Evolutionary conservation across 371 early-diverging fungal genomes (phyloP).

Genomic region (Mucor sp.): DNA sequence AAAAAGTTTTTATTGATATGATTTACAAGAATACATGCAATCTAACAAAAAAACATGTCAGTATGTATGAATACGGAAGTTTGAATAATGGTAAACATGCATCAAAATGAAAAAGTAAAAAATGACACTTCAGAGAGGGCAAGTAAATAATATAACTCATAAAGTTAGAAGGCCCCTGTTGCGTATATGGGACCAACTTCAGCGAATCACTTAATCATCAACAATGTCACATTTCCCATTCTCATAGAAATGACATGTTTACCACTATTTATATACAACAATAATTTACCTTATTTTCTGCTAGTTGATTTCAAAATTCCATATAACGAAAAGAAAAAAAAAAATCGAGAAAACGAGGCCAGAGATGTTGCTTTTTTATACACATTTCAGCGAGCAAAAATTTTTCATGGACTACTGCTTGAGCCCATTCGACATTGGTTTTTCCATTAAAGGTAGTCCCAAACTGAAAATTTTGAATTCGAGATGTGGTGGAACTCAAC

Average conservation of each 20-base stretch:
- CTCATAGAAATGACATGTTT: not conserved
- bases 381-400: not conserved
- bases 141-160: constrained; percentile 16
- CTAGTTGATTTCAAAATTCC: constrained; percentile 11
- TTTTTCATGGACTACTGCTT: not conserved
- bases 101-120: not conserved
- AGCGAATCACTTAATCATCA: constrained; percentile 21
- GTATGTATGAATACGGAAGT: not conserved
- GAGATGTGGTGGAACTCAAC: not conserved
- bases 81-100: not conserved
- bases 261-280: not conserved
- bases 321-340: not conserved
- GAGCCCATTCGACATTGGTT: not conserved
- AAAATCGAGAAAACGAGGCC: not conserved
- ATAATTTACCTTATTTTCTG: constrained; percentile 6
- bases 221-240: not conserved
- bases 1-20: not conserved
- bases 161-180: constrained; percentile 14
- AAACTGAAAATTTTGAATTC: not conserved
- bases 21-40: not conserved
- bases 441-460: not conserved
- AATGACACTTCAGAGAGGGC: constrained; percentile 18
- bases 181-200: constrained; percentile 18
- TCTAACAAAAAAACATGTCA: not conserved
- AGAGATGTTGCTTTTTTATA: not conserved